Percentiles rank a stretch among this genome's conserved stretches.
These are phyloP conservation scores for Pneumocystis jirovecii DNA, from an alignment of 1,139 yeast genomes.

Conservation along the genomic window DNA sequence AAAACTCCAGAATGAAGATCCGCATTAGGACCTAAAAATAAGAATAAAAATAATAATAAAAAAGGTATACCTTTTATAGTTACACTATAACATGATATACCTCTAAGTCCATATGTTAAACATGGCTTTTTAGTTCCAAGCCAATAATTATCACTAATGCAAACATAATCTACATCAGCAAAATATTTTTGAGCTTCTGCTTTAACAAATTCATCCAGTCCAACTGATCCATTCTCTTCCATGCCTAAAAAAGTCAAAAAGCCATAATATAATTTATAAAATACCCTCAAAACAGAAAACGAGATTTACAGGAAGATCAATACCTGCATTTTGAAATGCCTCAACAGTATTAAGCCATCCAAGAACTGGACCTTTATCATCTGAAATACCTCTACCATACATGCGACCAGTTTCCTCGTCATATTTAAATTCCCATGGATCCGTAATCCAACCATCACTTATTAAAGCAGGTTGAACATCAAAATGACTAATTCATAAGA, in stretches of 20 bases:
- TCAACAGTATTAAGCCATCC: slow-evolving; percentile 91
- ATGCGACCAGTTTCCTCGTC: slow-evolving; percentile 39
- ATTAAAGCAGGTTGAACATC: slow-evolving; percentile 91
- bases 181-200: slow-evolving; percentile 67
- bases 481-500: slow-evolving; percentile 26
- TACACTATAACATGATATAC: slow-evolving; percentile 84
- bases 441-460: slow-evolving; percentile 93
- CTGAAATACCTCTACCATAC: slow-evolving; percentile 90
- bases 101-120: slow-evolving; percentile 92
- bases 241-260: slow-evolving; percentile 25
- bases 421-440: slow-evolving; percentile 58
- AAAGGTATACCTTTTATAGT: slow-evolving; percentile 41
- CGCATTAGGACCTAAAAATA: slow-evolving; percentile 49
- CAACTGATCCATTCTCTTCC: slow-evolving; percentile 96
- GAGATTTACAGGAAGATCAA: slow-evolving; percentile 86
- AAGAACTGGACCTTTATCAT: slow-evolving; percentile 94
- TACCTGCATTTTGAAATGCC: slow-evolving; percentile 71
- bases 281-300: slow-evolving; percentile 83
- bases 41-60: neutral
- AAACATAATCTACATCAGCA: slow-evolving; percentile 79
- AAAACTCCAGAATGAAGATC: slow-evolving; percentile 95
- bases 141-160: slow-evolving; percentile 97
- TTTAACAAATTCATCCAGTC: slow-evolving; percentile 70
- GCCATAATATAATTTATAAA: neutral
- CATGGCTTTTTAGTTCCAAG: slow-evolving; percentile 93